Percentiles rank a stretch among this genome's conserved stretches.
These are phyloP conservation scores for Pythium aquatile DNA, from an alignment of 352 stramenopile species.

Conservation along the genomic window DNA sequence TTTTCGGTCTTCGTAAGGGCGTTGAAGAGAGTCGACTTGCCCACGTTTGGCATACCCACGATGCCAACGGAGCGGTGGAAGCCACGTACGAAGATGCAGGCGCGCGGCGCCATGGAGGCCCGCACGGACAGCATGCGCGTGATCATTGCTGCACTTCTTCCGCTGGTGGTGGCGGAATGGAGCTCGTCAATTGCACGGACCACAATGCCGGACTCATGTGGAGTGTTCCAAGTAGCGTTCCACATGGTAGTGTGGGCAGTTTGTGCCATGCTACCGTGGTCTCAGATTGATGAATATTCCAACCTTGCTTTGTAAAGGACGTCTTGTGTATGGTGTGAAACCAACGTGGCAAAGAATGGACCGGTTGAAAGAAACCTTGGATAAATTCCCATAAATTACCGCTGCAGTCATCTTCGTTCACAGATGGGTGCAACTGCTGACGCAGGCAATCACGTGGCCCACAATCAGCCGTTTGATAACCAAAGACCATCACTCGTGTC, in stretches of 20 bases:
- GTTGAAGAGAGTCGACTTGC: slow-evolving; percentile 90
- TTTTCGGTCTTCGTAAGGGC: slow-evolving; percentile 84
- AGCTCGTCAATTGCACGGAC: slow-evolving; percentile 4
- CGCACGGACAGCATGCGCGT: slow-evolving; percentile 4
- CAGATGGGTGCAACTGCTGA: not conserved
- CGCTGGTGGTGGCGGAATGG: slow-evolving; percentile 1
- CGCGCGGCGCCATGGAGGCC: slow-evolving; percentile 1
- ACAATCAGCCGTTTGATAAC: not conserved
- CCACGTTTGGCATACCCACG: slow-evolving; percentile 88
- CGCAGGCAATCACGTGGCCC: not conserved
- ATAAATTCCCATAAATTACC: not conserved
- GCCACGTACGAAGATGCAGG: slow-evolving; percentile 23
- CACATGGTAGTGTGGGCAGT: not conserved
- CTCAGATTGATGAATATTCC: not conserved
- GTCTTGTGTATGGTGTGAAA: not conserved
- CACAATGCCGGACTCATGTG: not conserved
- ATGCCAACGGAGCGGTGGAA: slow-evolving; percentile 87
- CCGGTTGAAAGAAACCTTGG: not conserved
- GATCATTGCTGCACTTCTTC: slow-evolving; percentile 17
- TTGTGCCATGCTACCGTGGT: not conserved
- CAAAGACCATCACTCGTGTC: not conserved
- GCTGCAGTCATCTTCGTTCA: not conserved
- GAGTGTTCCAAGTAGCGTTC: not conserved
- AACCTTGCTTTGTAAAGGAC: not conserved
- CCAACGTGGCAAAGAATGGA: not conserved